Percentiles rank a stretch among this genome's conserved stretches.
Conservation (phyloP, 179 eudicot genomes). For the Silene noctiflora region DNA sequence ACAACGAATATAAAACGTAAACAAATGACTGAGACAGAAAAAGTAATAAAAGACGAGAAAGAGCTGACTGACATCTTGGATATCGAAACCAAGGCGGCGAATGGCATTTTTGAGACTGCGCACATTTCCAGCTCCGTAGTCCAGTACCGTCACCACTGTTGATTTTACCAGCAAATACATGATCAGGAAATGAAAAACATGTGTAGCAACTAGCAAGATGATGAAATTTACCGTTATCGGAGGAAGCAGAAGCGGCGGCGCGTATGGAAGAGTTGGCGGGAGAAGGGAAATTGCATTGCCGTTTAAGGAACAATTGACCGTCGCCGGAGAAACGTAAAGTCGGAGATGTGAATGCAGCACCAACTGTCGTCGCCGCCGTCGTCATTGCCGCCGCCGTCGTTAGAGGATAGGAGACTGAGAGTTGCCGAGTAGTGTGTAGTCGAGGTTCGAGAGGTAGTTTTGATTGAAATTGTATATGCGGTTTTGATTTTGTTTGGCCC, state of each 20-base stretch:
- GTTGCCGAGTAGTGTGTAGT: too few species aligned
- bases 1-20: too few species aligned
- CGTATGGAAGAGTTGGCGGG: slow-evolving; percentile 9
- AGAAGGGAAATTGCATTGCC: slow-evolving; percentile 1
- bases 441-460: too few species aligned
- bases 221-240: slow-evolving; percentile 26
- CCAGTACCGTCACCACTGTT: slow-evolving; percentile 84
- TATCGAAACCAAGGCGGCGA: slow-evolving; percentile 62
- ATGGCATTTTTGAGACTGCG: slow-evolving; percentile 86
- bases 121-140: slow-evolving; percentile 99
- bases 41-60: not conserved
- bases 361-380: slow-evolving; percentile 13
- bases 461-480: too few species aligned
- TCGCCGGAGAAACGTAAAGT: slow-evolving; percentile 14
- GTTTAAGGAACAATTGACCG: too few species aligned
- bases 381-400: not conserved
- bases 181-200: too few species aligned
- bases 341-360: not conserved
- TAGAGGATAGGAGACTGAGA: too few species aligned
- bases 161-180: not conserved
- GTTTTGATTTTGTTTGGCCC: too few species aligned
- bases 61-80: slow-evolving; percentile 53
- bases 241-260: slow-evolving; percentile 16
- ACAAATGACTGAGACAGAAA: not conserved
- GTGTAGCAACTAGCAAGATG: too few species aligned